Percentiles rank a stretch among this genome's conserved stretches.
Conservation (phyloP, 768 basidiomycete species). For the Lanmaoa rubissima region DNA sequence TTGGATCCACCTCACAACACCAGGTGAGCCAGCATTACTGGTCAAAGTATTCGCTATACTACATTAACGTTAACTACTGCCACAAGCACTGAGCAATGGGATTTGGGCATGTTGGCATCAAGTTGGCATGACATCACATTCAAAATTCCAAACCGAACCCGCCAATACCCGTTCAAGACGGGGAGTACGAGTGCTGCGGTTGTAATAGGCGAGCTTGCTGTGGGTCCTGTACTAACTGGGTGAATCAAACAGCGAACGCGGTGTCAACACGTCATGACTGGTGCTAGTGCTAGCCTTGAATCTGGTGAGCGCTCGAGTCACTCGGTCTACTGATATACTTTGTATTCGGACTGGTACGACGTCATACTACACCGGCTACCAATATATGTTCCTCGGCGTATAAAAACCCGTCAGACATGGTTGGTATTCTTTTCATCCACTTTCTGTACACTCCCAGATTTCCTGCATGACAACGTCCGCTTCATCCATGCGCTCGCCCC, state of each 20-base stretch:
- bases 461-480: constrained; percentile 2
- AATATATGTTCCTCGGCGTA: constrained; percentile 8
- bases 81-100: no score
- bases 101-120: no score
- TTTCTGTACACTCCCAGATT: background rate
- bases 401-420: constrained; percentile 8
- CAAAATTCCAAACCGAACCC: constrained; percentile 6
- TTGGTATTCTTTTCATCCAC: constrained; percentile 5
- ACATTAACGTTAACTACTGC: no score
- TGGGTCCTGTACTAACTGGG: background rate
- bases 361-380: constrained; percentile 9
- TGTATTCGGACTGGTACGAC: constrained; percentile 8
- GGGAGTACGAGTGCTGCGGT: background rate
- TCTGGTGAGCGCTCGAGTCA: background rate
- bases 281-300: background rate
- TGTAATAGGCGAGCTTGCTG: constrained; percentile 1
- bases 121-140: background rate
- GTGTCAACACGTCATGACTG: background rate
- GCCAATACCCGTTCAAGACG: background rate
- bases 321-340: background rate
- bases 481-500: constrained; percentile 12
- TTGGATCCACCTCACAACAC: no score
- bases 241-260: background rate
- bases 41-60: no score
- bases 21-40: no score